A percentile compares a stretch with the other conserved stretches of the same genome.
phyloP scores from a whole-genome alignment of 2,329 filamentous ascomycete genomes.

The Diaporthe sp. region DNA sequence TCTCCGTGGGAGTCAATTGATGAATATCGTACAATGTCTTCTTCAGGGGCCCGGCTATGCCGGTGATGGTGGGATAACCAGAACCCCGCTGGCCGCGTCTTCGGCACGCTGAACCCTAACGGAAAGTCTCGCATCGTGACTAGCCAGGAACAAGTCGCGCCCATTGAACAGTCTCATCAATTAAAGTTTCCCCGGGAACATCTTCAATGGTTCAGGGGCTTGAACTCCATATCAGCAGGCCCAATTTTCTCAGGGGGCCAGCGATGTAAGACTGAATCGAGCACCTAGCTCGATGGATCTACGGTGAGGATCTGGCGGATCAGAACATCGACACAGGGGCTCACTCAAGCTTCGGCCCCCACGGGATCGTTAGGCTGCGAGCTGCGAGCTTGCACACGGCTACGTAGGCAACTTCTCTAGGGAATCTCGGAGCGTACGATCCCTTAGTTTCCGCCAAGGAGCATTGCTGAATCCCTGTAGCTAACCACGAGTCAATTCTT shows the following conservation, averaged over 20 bases:
- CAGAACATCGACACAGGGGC: background rate
- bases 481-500: constrained; percentile 27
- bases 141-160: background rate
- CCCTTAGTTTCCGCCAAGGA: constrained; percentile 24
- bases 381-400: background rate
- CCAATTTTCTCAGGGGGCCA: background rate
- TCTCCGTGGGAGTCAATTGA: background rate
- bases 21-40: no score
- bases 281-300: background rate
- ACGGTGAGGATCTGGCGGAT: constrained; percentile 4
- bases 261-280: background rate
- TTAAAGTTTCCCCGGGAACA: constrained; percentile 2
- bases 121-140: background rate
- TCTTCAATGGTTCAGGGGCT: background rate
- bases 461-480: background rate
- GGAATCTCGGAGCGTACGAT: constrained; percentile 10
- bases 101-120: constrained; percentile 17
- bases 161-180: background rate
- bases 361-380: background rate
- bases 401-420: background rate
- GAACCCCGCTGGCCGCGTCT: background rate
- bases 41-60: constrained; percentile 9
- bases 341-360: background rate
- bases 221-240: background rate
- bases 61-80: background rate